Percentiles rank a stretch among this genome's conserved stretches.
Conservation (phyloP, 495 filamentous ascomycete genomes). For the Recurvomyces mirabilis region DNA sequence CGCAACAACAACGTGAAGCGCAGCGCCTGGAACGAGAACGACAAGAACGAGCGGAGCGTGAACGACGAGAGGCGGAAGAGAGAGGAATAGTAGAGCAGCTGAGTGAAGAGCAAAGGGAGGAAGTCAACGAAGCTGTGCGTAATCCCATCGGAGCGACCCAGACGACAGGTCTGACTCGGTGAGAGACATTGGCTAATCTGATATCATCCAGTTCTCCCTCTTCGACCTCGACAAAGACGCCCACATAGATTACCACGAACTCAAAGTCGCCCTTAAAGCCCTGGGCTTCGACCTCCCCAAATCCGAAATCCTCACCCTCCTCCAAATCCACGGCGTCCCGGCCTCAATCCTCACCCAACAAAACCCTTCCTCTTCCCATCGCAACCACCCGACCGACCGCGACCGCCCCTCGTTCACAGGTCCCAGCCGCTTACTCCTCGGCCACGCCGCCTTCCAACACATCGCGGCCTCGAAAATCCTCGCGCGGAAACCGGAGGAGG, state of each 20-base stretch:
- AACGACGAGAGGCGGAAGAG: constrained; percentile 29
- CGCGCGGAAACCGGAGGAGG: constrained; percentile 73
- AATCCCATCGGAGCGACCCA: no score
- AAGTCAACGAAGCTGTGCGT: constrained; percentile 73
- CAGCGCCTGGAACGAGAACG: constrained; percentile 31
- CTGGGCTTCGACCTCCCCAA: constrained; percentile 87
- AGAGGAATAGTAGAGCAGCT: constrained; percentile 36
- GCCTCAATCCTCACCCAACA: constrained; percentile 39
- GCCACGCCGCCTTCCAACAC: constrained; percentile 60
- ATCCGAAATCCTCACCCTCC: constrained; percentile 62
- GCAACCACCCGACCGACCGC: constrained; percentile 14
- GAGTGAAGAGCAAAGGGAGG: constrained; percentile 77
- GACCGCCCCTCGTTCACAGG: constrained; percentile 31
- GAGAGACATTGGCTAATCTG: background rate
- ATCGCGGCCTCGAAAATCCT: constrained; percentile 72
- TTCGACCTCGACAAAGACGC: constrained; percentile 96
- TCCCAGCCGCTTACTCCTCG: constrained; percentile 49
- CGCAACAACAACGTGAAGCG: constrained; percentile 29
- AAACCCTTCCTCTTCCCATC: constrained; percentile 27
- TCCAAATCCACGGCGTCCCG: constrained; percentile 54
- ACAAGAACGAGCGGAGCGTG: constrained; percentile 31
- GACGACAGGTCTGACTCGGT: no score
- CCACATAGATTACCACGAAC: constrained; percentile 92
- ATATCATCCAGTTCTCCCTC: constrained; percentile 79
- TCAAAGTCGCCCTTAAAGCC: constrained; percentile 93